Evolutionary conservation across 352 stramenopile genomes (phyloP), one percentile per base, ranked within the genome.

Genomic region (Pythium scleroteichum): DNA sequence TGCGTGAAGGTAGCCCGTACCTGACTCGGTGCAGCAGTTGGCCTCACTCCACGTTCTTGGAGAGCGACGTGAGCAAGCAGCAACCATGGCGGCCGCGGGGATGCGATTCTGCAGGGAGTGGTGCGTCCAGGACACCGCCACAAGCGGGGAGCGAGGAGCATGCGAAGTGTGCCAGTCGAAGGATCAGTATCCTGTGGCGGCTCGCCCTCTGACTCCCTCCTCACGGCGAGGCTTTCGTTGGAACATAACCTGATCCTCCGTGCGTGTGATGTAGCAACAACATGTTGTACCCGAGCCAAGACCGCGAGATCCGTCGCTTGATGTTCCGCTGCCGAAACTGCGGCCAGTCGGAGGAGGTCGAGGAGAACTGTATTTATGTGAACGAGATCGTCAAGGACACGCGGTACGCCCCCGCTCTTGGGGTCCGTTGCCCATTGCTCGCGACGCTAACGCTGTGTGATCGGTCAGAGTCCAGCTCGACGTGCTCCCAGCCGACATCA

Each of bases 301-400:
- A 95, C 73, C 86, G 86, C 35, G 86, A 95, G 53, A 75, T 93
- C 46, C 86, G 84, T 24, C 84, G 84, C 41, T 68, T 95, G 29
- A 88, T 88, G 71, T 95, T 95, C 60, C 84, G 84, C 47, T 95
- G 86, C 60, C 86, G 86, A 26, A 95, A 95, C 57, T 95, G 86
- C 53, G 84, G 86, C 14, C 86, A 95, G 72, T 76, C 82, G 26
- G 86, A 95, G 59, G 82, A 94, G 51, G 82, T 95, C 49, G 82
- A 92, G 39, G 84, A 95, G 68, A 88, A 87, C 73, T 95, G 86
- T 90, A 95, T 95, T 89, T 95, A 95, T 88, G 86, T 79, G 38
- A 95, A 95, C 69, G 85, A 95, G 63, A 73, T 95, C 60, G 86
- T 95, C 48, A 94, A 92, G 72, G 86, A 95, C 73, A 89, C 82